Percentiles rank a stretch among this genome's conserved stretches.
Evolutionary conservation across 2,329 filamentous ascomycete species (phyloP).

Genomic region (Botrytis squamosa): DNA sequence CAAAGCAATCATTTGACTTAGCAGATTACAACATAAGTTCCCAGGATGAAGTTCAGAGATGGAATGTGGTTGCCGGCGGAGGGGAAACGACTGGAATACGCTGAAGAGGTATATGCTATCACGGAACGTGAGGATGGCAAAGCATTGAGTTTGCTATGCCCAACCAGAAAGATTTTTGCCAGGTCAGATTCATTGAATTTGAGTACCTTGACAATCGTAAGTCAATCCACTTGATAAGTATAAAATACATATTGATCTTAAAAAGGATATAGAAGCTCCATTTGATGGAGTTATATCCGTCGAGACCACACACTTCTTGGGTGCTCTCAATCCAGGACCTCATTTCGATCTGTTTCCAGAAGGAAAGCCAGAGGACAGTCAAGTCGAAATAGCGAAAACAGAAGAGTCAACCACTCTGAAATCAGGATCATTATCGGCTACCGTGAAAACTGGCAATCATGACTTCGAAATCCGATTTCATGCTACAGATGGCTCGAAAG

Average conservation of each 20-base stretch:
- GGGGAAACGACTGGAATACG: slow-evolving; percentile 61
- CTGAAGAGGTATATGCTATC: slow-evolving; percentile 60
- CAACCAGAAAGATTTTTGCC: slow-evolving; percentile 53
- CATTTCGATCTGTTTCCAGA: slow-evolving; percentile 58
- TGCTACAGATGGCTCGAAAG: slow-evolving; percentile 48
- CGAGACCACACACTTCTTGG: slow-evolving; percentile 58
- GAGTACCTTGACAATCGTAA: slow-evolving; percentile 52
- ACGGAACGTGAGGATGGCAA: slow-evolving; percentile 45
- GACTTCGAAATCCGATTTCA: slow-evolving; percentile 58
- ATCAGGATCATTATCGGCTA: slow-evolving; percentile 53
- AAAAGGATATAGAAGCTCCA: slow-evolving; percentile 54
- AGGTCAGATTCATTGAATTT: slow-evolving; percentile 57
- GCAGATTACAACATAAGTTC: background rate
- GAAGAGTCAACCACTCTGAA: slow-evolving; percentile 49
- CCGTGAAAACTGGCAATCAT: slow-evolving; percentile 48
- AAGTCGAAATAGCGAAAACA: slow-evolving; percentile 44
- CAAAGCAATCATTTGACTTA: background rate
- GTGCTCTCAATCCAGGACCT: slow-evolving; percentile 51
- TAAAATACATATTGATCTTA: slow-evolving; percentile 18
- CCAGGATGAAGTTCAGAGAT: slow-evolving; percentile 60
- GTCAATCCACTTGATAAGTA: slow-evolving; percentile 19
- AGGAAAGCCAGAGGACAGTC: slow-evolving; percentile 45
- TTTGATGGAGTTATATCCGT: slow-evolving; percentile 60
- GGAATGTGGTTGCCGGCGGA: slow-evolving; percentile 67
- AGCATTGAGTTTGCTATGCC: slow-evolving; percentile 55